Base-by-base conservation (phyloP, 768 basidiomycete species). In the Mycena latifolia region DNA sequence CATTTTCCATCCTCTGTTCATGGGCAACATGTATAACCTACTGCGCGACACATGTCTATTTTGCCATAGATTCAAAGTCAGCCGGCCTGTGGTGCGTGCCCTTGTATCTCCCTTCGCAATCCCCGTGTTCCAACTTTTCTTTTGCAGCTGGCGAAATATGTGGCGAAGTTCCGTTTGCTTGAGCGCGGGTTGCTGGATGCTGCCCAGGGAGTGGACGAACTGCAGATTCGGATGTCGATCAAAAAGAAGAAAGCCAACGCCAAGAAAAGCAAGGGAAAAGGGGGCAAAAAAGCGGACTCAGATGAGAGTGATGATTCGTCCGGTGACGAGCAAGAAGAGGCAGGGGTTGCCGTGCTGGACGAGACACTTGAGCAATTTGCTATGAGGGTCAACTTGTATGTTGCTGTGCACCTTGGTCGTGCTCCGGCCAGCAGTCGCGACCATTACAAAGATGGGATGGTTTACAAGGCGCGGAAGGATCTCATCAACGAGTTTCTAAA, bases 1-100 rank as follows among this genome's bases (percentile, higher is more conserved):
- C 17, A 94, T 99, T 3, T 99, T 93, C 75, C 97, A 99, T 74
- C 98, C 98, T 0, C 81, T 99, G 41, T 99, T 99, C 79, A 95
- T 99, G 89, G 83, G 85, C 33, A 94, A 96, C 73, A 90, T 92
- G 84, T 96, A 90, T 76, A 92, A 91, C 69, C 81, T 99, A 50
- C 82, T 99, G 24, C 89, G 96, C 62, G 92, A 91, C 39, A 89
- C 89, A 17, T 99, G 98, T 81, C 80, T 97, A 77, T 99, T 93
- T 80, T 99, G 98, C 78, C 98, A 99, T 78, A 86, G 83, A 69
- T 98, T 98, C 80, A 95, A 96, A 80, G 78, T 91, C 73, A 85
- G 85, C 69, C 85, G 90, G 74, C 84, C 88, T n/a, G 82, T 87
- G 79, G 94, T 95, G 75, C 60, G 77, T 76, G n/a, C 47, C 35